A percentile compares a stretch with the other conserved stretches of the same genome.
Evolutionary conservation across 768 basidiomycete species (phyloP).

Genomic region (Amanita thiersii): DNA sequence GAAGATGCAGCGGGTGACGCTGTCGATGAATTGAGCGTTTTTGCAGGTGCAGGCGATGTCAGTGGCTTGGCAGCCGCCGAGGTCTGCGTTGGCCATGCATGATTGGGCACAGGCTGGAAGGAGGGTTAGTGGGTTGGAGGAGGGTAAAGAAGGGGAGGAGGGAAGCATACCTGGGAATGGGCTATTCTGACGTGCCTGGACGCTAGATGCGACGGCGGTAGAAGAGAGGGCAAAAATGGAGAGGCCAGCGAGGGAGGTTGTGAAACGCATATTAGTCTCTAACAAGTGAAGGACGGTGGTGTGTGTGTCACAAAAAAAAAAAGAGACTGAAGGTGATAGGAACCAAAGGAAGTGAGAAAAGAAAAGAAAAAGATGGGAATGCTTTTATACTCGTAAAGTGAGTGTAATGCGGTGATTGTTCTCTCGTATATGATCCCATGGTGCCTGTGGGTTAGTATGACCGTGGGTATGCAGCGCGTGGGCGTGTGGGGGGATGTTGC

Average conservation of each 20-base stretch:
- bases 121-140: neutral
- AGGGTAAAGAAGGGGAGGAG: neutral
- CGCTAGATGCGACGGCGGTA: slow-evolving; percentile 20
- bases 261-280: slow-evolving; percentile 45
- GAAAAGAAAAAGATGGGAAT: no score
- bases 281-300: slow-evolving; percentile 14
- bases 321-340: no score
- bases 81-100: slow-evolving; percentile 39
- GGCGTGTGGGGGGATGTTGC: no score
- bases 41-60: slow-evolving; percentile 57
- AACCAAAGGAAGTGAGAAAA: no score
- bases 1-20: slow-evolving; percentile 41
- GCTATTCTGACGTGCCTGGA: slow-evolving; percentile 25
- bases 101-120: slow-evolving; percentile 38
- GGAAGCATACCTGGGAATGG: slow-evolving; percentile 24
- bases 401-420: no score
- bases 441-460: no score
- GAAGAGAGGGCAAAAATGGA: slow-evolving; percentile 31
- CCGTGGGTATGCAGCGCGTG: no score
- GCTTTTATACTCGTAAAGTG: no score
- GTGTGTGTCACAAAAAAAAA: no score
- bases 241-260: slow-evolving; percentile 29
- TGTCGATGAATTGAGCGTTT: slow-evolving; percentile 32
- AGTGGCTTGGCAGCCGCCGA: slow-evolving; percentile 34
- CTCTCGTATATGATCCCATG: no score